Base-by-base conservation (phyloP, 2,329 filamentous ascomycete species). In the Aspergillus awamori region DNA sequence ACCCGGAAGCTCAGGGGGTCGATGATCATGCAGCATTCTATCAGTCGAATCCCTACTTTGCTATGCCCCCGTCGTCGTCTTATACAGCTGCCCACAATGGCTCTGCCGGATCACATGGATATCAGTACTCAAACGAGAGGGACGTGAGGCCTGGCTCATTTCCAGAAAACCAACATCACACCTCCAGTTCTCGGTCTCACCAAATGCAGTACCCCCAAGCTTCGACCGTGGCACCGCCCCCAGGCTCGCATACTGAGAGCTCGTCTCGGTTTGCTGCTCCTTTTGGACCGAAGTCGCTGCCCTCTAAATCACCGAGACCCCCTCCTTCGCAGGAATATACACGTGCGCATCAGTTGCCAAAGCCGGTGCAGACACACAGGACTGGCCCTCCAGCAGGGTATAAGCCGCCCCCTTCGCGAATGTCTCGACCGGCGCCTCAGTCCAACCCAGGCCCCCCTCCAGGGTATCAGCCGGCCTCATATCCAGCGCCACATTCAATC, bases 41-140 rank as follows among this genome's bases (percentile, higher is more conserved):
- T 4, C 61, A 59, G 24, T 36, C 45, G n/a, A 38, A 53, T 26
- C 24, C 55, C 4, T 54, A 61, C 22, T 58, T 53, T 24, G 30
- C 24, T 26, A n/a, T 33, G 15, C 22, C 45, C 26, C 22, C 47
- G 8, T 11, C 36, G 3, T 30, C 56, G 24, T 56, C 53, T 26
- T 45, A 36, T 11, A 53, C 38, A 28, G 26, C 6, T 39, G 30
- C n/a, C 11, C 30, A 22, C 22, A 28, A 43, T 30, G 47, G 47
- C 26, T n/a, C 47, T 8, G 15, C 26, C 26, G 47, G 47, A 4
- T 15, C 47, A 17, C 47, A 30, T 17, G 28, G n/a, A 11, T 17
- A 33, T 20, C 47, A 30, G 26, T 51, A 51, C n/a, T 47, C 28
- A 22, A 45, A 43, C n/a, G 53, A 56, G 20, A 56, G 53, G n/a